A percentile compares a stretch with the other conserved stretches of the same genome.
Conservation (phyloP, 192 early-diverging fungal species). For the Linnemannia hyalina region DNA sequence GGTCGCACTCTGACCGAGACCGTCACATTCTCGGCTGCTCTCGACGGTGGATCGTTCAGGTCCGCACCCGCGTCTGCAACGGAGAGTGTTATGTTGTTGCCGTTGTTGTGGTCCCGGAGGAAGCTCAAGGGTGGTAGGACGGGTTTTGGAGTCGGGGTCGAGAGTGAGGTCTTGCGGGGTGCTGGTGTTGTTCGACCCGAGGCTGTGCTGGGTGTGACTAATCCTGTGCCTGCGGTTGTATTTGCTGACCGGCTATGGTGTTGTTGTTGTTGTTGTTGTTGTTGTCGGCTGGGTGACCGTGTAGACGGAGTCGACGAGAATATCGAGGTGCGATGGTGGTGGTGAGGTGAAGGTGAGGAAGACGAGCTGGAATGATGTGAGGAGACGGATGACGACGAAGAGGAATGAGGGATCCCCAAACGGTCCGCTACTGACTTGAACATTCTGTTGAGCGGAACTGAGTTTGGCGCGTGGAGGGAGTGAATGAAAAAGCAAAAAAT, state of each 20-base stretch:
- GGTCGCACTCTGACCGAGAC: constrained; percentile 84
- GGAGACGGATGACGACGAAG: constrained; percentile 17
- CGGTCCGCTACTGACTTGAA: constrained; percentile 55
- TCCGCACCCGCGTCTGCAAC: constrained; percentile 14
- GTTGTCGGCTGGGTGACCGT: constrained; percentile 37
- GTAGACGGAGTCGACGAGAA: constrained; percentile 20
- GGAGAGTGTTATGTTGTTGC: constrained; percentile 11
- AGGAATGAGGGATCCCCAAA: constrained; percentile 47
- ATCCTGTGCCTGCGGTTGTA: background rate
- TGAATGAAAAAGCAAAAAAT: background rate
- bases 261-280: constrained; percentile 34
- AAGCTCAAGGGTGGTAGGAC: constrained; percentile 46
- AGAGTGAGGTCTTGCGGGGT: constrained; percentile 10
- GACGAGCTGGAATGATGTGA: constrained; percentile 19
- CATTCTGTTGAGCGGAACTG: constrained; percentile 7
- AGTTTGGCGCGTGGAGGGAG: background rate
- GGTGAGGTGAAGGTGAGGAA: constrained; percentile 18
- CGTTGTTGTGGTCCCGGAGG: constrained; percentile 4
- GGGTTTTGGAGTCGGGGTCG: constrained; percentile 26
- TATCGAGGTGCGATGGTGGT: constrained; percentile 4
- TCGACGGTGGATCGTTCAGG: background rate
- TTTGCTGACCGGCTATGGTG: background rate
- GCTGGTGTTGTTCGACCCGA: constrained; percentile 10
- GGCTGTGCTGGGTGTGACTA: background rate
- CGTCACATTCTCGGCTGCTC: constrained; percentile 65